Evolutionary conservation across 768 basidiomycete genomes (phyloP), one percentile per base, ranked within the genome.

Genomic region (Trametes punicea): DNA sequence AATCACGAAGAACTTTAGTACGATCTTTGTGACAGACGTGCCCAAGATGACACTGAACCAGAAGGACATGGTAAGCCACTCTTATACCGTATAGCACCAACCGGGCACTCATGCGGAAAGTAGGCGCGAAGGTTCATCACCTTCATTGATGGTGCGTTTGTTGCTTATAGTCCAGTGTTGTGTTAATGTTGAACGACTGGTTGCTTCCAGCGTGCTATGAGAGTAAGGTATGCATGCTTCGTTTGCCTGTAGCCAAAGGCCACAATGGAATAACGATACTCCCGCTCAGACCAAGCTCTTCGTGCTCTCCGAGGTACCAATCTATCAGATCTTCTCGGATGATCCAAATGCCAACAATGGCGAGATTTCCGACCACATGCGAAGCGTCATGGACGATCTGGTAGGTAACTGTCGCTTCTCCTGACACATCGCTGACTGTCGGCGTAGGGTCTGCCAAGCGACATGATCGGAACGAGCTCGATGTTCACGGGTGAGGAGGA

Each of bases 401-500:
- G 93, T 94, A 50, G 15, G 77, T 21, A 4, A 45, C 9, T 18
- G 8, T 4, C n/a, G 15, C 4, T 40, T 40, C 18, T 40, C 9
- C n/a, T 20, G 2, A 13, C 10, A 23, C 34, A n/a, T 42, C 21
- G 23, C 41, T 25, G 21, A 42, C 11, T 15, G 10, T 42, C 20
- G 8, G 9, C 4, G 21, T 61, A 95, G 92, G 93, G 93, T 18
- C 75, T 98, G 0, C 79, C 88, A 1, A 79, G 79, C 21, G 84
- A 93, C 26, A 73, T 81, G 18, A 88, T 96, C 16, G 90, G 93
- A 30, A 76, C 78, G 1, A 92, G 88, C 59, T 88, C 93, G 39
- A 89, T 99, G 75, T 98, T 98, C 68, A 88, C 87, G 0, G 95
- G 96, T 3, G 95, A 98, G 65, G 97, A 98, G 70, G 97, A 98